These are phyloP conservation scores for Davidsoniella eucalypti DNA, from an alignment of 2,329 filamentous ascomycete species.

Conservation along the genomic window DNA sequence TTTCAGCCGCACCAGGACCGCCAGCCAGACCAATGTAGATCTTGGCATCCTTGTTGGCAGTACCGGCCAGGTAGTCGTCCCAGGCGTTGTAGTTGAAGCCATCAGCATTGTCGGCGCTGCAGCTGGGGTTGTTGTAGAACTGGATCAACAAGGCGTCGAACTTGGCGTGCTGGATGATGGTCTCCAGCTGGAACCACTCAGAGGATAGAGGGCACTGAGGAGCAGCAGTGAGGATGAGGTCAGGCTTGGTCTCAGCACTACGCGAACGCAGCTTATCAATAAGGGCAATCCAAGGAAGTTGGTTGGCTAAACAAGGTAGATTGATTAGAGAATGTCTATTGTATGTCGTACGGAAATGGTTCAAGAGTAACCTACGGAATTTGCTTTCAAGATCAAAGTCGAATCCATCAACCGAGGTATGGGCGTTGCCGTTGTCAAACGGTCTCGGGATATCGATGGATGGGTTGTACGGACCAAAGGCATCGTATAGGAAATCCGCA, in stretches of 20 bases:
- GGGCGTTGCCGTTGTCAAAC: slow-evolving; percentile 19
- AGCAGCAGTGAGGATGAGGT: slow-evolving; percentile 26
- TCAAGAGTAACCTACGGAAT: slow-evolving; percentile 17
- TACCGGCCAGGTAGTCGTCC: slow-evolving; percentile 21
- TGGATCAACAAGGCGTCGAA: slow-evolving; percentile 31
- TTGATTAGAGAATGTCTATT: not conserved
- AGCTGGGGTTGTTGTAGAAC: slow-evolving; percentile 32
- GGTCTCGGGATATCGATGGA: slow-evolving; percentile 22
- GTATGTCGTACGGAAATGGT: not conserved
- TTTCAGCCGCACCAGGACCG: slow-evolving; percentile 15
- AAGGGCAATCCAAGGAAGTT: slow-evolving; percentile 24
- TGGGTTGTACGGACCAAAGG: slow-evolving; percentile 23
- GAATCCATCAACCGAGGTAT: slow-evolving; percentile 24
- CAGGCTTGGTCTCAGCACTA: slow-evolving; percentile 15
- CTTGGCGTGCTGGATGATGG: slow-evolving; percentile 24
- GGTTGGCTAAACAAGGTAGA: slow-evolving; percentile 15
- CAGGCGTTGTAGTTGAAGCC: slow-evolving; percentile 29
- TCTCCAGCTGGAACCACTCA: slow-evolving; percentile 20
- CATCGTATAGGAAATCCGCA: slow-evolving; percentile 23
- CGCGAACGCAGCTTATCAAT: slow-evolving; percentile 21
- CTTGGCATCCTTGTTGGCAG: slow-evolving; percentile 26
- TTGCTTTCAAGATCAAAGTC: slow-evolving; percentile 26
- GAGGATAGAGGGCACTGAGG: slow-evolving; percentile 26
- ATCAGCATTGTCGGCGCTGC: slow-evolving; percentile 17
- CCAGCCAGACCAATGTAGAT: slow-evolving; percentile 29